Base-by-base conservation (phyloP, 495 filamentous ascomycete genomes). In the Penicillium tannophilum region DNA sequence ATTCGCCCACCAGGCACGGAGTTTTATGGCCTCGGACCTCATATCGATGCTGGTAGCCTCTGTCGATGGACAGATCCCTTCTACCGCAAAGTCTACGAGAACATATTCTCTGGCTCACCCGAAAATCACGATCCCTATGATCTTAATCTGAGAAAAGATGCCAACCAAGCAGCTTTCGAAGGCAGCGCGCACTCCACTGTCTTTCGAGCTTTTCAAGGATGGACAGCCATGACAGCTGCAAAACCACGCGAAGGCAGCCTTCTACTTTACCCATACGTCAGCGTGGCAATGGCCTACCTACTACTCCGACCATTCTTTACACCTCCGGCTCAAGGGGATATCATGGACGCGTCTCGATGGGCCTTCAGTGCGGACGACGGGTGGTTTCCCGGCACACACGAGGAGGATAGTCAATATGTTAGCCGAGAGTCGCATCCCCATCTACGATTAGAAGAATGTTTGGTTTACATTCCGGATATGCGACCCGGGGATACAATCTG, bases 171-270 rank as follows among this genome's bases (percentile, higher is more conserved):
- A 7, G 45, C 45, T 0, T 48, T 48, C 24, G 6, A 48, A 48
- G 45, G 45, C 45, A 48, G 45, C 24, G 45, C 45, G 45, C 45
- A 48, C 14, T 48, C 45, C n/a, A 48, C 45, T 6, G 45, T 48
- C 16, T 20, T 48, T 16, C 51, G 51, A 6, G 19, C 30, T 4
- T 41, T 53, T 14, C 51, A 53, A 19, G 51, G 51, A 4, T 53
- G 51, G 51, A 36, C 31, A 8, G 30, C 51, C 14, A n/a, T 53
- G 30, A 39, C 51, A 16, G 17, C 7, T 17, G 33, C 51, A 9
- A 41, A 24, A 35, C 28, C 51, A 39, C 30, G 51, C 30, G 51
- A 53, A n/a, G 51, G 51, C 11, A 39, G 30, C 19, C 30, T 53
- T 0, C 51, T 36, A 3, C n/a, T 53, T 5, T 41, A 39, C 16